phyloP scores from a whole-genome alignment of 495 filamentous ascomycete genomes.

The Stereocaulon alpinum region DNA sequence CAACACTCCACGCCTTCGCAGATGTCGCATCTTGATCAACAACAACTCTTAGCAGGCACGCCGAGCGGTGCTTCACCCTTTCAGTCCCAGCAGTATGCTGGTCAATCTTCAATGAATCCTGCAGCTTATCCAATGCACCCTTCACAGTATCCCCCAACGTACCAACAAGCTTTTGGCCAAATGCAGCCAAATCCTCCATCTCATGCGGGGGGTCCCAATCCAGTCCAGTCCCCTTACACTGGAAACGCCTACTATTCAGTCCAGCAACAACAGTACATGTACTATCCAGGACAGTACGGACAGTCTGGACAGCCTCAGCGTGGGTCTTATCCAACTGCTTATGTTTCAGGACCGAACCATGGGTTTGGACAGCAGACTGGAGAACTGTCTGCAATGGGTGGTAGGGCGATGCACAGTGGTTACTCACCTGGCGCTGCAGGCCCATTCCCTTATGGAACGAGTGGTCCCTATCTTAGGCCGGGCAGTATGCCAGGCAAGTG shows the following conservation, averaged over 20 bases:
- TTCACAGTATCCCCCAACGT: constrained; percentile 26
- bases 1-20: constrained; percentile 14
- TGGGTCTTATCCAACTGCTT: constrained; percentile 9
- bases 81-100: constrained; percentile 30
- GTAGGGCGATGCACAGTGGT: constrained; percentile 13
- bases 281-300: constrained; percentile 16
- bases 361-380: constrained; percentile 6
- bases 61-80: constrained; percentile 30
- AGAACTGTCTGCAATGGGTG: constrained; percentile 2
- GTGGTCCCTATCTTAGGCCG: constrained; percentile 6
- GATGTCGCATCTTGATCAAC: constrained; percentile 27
- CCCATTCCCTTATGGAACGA: constrained; percentile 8
- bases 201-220: constrained; percentile 16
- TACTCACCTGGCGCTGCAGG: constrained; percentile 7
- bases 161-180: constrained; percentile 24
- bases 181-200: constrained; percentile 18
- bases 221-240: constrained; percentile 21
- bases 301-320: constrained; percentile 16
- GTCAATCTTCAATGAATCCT: constrained; percentile 22
- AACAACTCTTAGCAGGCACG: constrained; percentile 26
- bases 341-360: constrained; percentile 8
- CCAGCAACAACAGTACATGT: constrained; percentile 18
- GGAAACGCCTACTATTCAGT: constrained; percentile 15
- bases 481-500: constrained; percentile 24
- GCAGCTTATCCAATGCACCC: constrained; percentile 25